phyloP scores from a whole-genome alignment of 768 basidiomycete genomes.

The Tricholoma hemisulphureum region DNA sequence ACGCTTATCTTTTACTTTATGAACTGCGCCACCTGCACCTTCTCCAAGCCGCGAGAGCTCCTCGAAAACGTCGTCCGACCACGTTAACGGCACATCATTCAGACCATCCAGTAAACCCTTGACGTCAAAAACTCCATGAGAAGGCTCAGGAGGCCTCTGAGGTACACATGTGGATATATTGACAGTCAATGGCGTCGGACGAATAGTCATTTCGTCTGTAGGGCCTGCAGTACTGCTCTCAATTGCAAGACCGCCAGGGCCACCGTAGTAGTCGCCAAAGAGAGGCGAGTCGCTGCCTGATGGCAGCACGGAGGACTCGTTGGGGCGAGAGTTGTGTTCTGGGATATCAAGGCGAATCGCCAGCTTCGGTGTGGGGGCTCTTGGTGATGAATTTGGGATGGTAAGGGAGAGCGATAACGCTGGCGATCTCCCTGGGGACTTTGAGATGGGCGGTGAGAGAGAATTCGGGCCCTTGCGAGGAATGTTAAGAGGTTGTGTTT shows the following conservation, averaged over 20 bases:
- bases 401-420: constrained; percentile 26
- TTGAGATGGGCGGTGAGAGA: constrained; percentile 17
- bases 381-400: constrained; percentile 26
- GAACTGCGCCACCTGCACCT: constrained; percentile 94
- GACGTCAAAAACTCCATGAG: constrained; percentile 38
- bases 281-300: constrained; percentile 28
- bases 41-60: constrained; percentile 82
- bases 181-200: constrained; percentile 28
- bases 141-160: constrained; percentile 25
- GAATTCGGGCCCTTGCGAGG: constrained; percentile 23
- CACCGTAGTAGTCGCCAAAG: constrained; percentile 44
- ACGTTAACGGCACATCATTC: constrained; percentile 40
- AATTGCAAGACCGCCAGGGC: constrained; percentile 29
- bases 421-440: constrained; percentile 29
- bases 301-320: constrained; percentile 6
- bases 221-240: constrained; percentile 22
- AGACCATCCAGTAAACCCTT: constrained; percentile 38
- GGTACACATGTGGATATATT: constrained; percentile 27
- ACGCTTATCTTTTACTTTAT: constrained; percentile 85
- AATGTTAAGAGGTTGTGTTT: constrained; percentile 30
- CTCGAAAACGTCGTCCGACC: constrained; percentile 72
- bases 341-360: constrained; percentile 32
- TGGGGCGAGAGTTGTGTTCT: constrained; percentile 15
- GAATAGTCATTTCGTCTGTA: constrained; percentile 44
- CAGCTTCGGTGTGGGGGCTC: constrained; percentile 31